Evolutionary conservation across 2,329 filamentous ascomycete genomes (phyloP).

Genomic region (Penicillium glabrum): DNA sequence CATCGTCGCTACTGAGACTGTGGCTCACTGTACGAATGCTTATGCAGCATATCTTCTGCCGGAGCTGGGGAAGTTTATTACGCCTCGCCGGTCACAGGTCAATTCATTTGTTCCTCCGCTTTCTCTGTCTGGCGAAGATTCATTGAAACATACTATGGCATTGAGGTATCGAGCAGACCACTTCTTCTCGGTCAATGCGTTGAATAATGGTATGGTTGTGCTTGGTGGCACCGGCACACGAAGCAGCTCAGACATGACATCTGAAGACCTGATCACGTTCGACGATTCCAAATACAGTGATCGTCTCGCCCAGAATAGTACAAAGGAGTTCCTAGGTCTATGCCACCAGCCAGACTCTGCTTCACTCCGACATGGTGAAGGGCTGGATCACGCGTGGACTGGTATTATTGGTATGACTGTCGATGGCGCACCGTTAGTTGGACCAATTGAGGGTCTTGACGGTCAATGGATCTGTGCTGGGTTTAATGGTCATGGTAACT

Average conservation of each 20-base stretch:
- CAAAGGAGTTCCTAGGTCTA: not conserved
- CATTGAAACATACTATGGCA: slow-evolving; percentile 5
- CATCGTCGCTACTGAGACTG: not conserved
- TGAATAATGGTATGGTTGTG: slow-evolving; percentile 3
- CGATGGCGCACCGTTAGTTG: slow-evolving; percentile 2
- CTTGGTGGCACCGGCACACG: slow-evolving; percentile 6
- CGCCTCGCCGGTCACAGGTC: slow-evolving; percentile 6
- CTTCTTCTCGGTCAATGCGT: slow-evolving; percentile 8
- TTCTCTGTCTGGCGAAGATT: slow-evolving; percentile 1
- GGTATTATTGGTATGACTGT: slow-evolving; percentile 3
- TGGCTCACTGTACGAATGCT: slow-evolving; percentile 7
- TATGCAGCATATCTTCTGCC: slow-evolving; percentile 5
- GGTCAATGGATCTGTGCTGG: slow-evolving; percentile 9
- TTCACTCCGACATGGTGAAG: slow-evolving; percentile 2
- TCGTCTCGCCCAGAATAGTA: not conserved
- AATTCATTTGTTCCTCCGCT: slow-evolving; percentile 1
- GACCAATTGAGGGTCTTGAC: not conserved
- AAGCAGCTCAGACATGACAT: not conserved
- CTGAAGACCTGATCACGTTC: not conserved
- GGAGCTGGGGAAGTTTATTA: not conserved
- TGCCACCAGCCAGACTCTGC: not conserved
- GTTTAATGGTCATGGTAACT: slow-evolving; percentile 6
- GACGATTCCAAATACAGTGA: slow-evolving; percentile 4
- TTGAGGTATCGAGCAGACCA: not conserved
- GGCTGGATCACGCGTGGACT: slow-evolving; percentile 6